Evolutionary conservation across 257 asterid genomes (phyloP).

Genomic region (Cinchona pubescens): DNA sequence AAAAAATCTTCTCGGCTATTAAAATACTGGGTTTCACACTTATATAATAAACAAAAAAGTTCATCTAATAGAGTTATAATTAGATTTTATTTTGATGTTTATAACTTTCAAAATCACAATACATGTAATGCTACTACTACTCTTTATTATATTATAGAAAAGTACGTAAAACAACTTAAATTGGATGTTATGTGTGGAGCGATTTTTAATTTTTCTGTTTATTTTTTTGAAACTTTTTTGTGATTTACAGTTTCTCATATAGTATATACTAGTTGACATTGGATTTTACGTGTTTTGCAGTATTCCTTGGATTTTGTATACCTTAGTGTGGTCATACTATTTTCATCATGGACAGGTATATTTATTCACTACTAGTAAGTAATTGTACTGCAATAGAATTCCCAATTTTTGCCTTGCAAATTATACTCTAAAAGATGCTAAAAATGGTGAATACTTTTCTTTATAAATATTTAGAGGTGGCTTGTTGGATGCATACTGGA

Average conservation of each 20-base stretch:
- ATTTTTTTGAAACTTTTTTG: too few species aligned
- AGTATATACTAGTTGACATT: neutral
- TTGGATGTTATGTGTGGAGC: too few species aligned
- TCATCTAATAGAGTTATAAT: too few species aligned
- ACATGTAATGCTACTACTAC: too few species aligned
- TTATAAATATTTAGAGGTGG: slow-evolving; percentile 59
- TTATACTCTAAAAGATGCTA: neutral
- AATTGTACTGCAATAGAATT: neutral
- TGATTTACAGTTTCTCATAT: neutral
- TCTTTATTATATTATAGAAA: too few species aligned
- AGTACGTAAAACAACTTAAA: too few species aligned
- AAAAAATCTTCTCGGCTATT: too few species aligned
- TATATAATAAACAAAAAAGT: too few species aligned
- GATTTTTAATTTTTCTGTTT: too few species aligned
- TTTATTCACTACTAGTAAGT: neutral
- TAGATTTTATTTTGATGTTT: too few species aligned
- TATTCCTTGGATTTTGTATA: slow-evolving; percentile 92
- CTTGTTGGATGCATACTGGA: slow-evolving; percentile 96
- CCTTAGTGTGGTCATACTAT: slow-evolving; percentile 73
- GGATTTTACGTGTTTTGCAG: slow-evolving; percentile 42
- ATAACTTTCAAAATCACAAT: too few species aligned
- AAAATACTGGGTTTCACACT: too few species aligned
- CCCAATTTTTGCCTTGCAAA: neutral
- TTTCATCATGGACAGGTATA: slow-evolving; percentile 89
- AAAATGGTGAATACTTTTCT: neutral